Evolutionary conservation across 768 basidiomycete genomes (phyloP).

Genomic region (Amanita brunnescens): DNA sequence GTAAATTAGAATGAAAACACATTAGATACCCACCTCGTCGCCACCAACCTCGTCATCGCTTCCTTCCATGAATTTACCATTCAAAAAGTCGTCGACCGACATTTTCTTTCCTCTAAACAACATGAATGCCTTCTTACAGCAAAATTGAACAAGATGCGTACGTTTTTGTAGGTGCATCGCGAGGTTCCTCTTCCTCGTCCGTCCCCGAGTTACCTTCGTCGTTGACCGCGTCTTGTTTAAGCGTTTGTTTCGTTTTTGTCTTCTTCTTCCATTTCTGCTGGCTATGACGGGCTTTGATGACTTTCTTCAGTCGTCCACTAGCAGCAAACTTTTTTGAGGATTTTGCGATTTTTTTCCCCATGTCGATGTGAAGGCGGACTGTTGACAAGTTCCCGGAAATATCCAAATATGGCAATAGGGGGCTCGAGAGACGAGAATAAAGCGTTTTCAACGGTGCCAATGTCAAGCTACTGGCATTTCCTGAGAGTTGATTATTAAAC

Average conservation of each 20-base stretch:
- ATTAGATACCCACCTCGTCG: conserved; percentile 15
- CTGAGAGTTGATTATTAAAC: not conserved
- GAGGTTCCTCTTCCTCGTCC: conserved; percentile 18
- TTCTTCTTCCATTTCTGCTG: conserved; percentile 70
- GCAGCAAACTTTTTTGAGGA: conserved; percentile 82
- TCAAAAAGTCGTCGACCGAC: conserved; percentile 74
- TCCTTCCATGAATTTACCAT: conserved; percentile 62
- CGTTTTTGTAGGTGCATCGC: conserved; percentile 10
- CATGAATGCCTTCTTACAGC: not conserved
- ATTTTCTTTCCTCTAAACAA: conserved; percentile 35
- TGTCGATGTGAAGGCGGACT: not conserved
- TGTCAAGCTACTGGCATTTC: too few relatives aligned
- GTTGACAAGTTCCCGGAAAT: not conserved
- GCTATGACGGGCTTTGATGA: conserved; percentile 77
- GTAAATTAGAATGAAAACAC: not conserved
- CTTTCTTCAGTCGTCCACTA: conserved; percentile 82
- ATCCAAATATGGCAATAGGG: not conserved
- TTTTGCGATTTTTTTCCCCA: conserved; percentile 59
- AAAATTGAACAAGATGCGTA: conserved; percentile 2
- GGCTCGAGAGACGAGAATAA: too few relatives aligned
- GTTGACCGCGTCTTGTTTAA: conserved; percentile 33
- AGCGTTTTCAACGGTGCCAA: too few relatives aligned
- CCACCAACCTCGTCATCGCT: conserved; percentile 38
- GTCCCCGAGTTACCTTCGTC: conserved; percentile 13
- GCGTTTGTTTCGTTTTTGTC: conserved; percentile 51